Percentiles rank a stretch among this genome's conserved stretches.
These are phyloP conservation scores for Eremomyces bilateralis DNA, from an alignment of 495 filamentous ascomycete genomes.

Conservation along the genomic window DNA sequence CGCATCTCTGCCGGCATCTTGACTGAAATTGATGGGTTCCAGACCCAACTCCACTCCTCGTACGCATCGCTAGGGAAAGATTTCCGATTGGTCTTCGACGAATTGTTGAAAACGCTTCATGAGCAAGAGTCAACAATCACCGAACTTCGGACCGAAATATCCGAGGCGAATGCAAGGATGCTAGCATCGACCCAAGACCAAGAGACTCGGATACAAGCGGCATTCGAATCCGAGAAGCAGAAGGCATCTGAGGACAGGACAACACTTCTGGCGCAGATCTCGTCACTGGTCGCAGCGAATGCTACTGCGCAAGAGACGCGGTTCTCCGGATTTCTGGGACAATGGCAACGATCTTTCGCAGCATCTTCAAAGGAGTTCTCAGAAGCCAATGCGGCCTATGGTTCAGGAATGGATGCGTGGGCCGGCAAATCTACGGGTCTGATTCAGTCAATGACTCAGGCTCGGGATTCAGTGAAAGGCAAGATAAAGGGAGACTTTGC, in stretches of 20 bases:
- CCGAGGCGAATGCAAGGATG: slow-evolving; percentile 39
- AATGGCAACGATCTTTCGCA: too few relatives aligned
- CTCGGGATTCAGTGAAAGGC: slow-evolving; percentile 51
- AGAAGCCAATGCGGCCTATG: slow-evolving; percentile 40
- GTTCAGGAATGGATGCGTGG: slow-evolving; percentile 56
- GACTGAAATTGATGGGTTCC: slow-evolving; percentile 60
- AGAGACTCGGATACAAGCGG: slow-evolving; percentile 43
- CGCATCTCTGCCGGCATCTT: slow-evolving; percentile 82
- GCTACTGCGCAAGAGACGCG: slow-evolving; percentile 51
- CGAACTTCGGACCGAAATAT: slow-evolving; percentile 43
- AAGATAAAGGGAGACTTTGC: slow-evolving; percentile 79
- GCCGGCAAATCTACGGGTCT: slow-evolving; percentile 42
- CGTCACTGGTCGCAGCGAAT: slow-evolving; percentile 47
- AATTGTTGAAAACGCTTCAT: slow-evolving; percentile 45
- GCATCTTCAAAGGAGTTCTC: background rate
- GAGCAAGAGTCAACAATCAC: slow-evolving; percentile 64
- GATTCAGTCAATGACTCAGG: slow-evolving; percentile 44
- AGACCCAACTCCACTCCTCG: slow-evolving; percentile 56
- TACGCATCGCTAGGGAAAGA: slow-evolving; percentile 79
- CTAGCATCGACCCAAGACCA: slow-evolving; percentile 43
- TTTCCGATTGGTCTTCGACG: slow-evolving; percentile 68
- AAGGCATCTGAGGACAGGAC: slow-evolving; percentile 55
- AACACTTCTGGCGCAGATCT: slow-evolving; percentile 52
- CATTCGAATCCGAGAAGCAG: slow-evolving; percentile 51
- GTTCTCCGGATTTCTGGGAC: slow-evolving; percentile 21